phyloP scores from a whole-genome alignment of 768 basidiomycete species.

The Xerocomellus intermedius region DNA sequence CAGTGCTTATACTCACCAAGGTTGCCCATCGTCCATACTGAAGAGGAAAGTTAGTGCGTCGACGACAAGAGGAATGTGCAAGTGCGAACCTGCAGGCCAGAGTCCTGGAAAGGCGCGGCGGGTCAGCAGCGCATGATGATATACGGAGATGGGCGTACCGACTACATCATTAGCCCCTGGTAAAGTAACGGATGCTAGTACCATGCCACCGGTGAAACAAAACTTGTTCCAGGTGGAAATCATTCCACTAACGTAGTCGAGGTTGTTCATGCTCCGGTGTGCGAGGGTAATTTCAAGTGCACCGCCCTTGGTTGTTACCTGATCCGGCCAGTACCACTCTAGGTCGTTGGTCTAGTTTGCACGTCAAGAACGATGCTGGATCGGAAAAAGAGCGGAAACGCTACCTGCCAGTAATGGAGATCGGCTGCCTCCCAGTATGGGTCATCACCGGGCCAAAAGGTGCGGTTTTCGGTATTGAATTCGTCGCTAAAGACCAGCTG shows the following conservation, averaged over 20 bases:
- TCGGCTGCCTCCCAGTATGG: constrained; percentile 87
- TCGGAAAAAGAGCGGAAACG: neutral
- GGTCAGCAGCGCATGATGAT: neutral
- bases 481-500: constrained; percentile 88
- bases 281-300: constrained; percentile 72
- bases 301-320: constrained; percentile 72
- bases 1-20: constrained; percentile 44
- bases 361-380: neutral
- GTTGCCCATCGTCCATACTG: constrained; percentile 77
- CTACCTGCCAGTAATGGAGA: constrained; percentile 74
- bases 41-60: constrained; percentile 11
- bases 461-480: constrained; percentile 75
- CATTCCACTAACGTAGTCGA: constrained; percentile 73
- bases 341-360: constrained; percentile 58
- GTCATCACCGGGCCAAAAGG: constrained; percentile 80
- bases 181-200: constrained; percentile 65
- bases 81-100: constrained; percentile 60
- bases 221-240: constrained; percentile 84
- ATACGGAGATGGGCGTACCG: constrained; percentile 26
- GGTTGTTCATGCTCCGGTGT: constrained; percentile 61
- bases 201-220: constrained; percentile 87
- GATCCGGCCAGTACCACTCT: constrained; percentile 89
- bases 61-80: neutral
- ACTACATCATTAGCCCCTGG: constrained; percentile 63
- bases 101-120: constrained; percentile 40